These are phyloP conservation scores for Xylaria sp. DNA, from an alignment of 2,329 filamentous ascomycete genomes.

Conservation along the genomic window DNA sequence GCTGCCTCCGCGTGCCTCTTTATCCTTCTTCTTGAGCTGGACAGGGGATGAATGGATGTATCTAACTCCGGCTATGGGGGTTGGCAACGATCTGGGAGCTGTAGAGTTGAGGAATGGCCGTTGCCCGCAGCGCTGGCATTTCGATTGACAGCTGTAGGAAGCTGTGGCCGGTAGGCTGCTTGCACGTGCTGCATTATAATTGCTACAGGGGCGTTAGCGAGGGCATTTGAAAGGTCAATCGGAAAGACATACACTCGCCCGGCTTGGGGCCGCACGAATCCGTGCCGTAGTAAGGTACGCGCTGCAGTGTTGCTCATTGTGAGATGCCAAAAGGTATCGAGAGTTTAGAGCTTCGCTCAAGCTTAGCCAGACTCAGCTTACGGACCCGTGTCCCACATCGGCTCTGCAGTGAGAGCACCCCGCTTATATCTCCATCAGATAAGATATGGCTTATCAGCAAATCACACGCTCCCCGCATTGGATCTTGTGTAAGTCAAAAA, in stretches of 20 bases:
- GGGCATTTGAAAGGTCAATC: conserved; percentile 25
- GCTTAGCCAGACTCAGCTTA: too few species aligned
- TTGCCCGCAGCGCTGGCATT: background rate
- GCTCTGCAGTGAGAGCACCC: too few species aligned
- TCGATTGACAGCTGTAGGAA: conserved; percentile 5
- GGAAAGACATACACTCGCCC: conserved; percentile 25
- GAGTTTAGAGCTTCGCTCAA: background rate
- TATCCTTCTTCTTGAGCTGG: conserved; percentile 22
- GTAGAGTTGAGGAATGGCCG: background rate
- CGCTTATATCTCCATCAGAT: too few species aligned
- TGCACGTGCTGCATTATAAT: conserved; percentile 27
- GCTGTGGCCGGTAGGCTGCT: conserved; percentile 8
- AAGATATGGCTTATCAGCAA: too few species aligned
- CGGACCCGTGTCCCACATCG: too few species aligned
- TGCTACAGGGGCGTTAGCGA: conserved; percentile 17
- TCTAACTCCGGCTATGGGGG: background rate
- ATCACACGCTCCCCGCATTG: too few species aligned
- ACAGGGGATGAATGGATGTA: conserved; percentile 17
- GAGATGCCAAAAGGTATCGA: background rate
- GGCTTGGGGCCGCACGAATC: conserved; percentile 25
- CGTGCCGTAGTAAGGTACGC: conserved; percentile 29
- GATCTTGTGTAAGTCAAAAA: too few species aligned
- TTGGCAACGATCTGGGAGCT: background rate
- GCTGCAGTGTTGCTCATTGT: conserved; percentile 32
- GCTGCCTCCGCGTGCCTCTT: conserved; percentile 2